Conservation (phyloP, 2,329 filamentous ascomycete species). For the Cercospora zeae-maydis region DNA sequence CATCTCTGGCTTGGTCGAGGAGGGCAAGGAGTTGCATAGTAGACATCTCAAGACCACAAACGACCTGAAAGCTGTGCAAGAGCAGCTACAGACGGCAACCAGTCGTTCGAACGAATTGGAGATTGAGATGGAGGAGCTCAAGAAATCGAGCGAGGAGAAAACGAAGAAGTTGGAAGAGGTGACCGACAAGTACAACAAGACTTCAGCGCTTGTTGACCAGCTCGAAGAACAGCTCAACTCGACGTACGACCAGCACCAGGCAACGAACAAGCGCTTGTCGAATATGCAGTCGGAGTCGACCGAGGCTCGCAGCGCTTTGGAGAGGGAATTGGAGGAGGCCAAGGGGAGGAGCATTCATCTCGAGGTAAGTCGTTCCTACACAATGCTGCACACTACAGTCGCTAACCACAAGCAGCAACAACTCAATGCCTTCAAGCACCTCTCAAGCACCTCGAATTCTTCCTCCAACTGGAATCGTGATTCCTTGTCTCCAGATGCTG, state of each 20-base stretch:
- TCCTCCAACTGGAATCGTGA: slow-evolving; percentile 41
- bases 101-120: slow-evolving; percentile 42
- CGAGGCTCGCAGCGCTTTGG: slow-evolving; percentile 46
- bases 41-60: slow-evolving; percentile 44
- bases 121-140: slow-evolving; percentile 45
- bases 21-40: slow-evolving; percentile 44
- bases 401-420: slow-evolving; percentile 57
- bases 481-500: slow-evolving; percentile 46
- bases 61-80: slow-evolving; percentile 42
- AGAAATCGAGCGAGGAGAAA: slow-evolving; percentile 52
- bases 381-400: background rate
- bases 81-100: slow-evolving; percentile 43
- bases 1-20: slow-evolving; percentile 44
- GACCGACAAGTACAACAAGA: slow-evolving; percentile 75
- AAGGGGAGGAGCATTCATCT: slow-evolving; percentile 70
- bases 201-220: slow-evolving; percentile 86
- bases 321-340: slow-evolving; percentile 71
- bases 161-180: slow-evolving; percentile 57
- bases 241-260: slow-evolving; percentile 91
- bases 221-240: slow-evolving; percentile 93
- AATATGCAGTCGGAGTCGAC: slow-evolving; percentile 52
- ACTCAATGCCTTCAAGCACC: slow-evolving; percentile 39
- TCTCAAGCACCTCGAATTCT: slow-evolving; percentile 33
- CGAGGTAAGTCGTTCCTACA: slow-evolving; percentile 58
- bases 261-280: slow-evolving; percentile 79